Evolutionary conservation across 2,329 filamentous ascomycete species (phyloP), one percentile per base, ranked within the genome.

Genomic region (Fusarium newnesense): DNA sequence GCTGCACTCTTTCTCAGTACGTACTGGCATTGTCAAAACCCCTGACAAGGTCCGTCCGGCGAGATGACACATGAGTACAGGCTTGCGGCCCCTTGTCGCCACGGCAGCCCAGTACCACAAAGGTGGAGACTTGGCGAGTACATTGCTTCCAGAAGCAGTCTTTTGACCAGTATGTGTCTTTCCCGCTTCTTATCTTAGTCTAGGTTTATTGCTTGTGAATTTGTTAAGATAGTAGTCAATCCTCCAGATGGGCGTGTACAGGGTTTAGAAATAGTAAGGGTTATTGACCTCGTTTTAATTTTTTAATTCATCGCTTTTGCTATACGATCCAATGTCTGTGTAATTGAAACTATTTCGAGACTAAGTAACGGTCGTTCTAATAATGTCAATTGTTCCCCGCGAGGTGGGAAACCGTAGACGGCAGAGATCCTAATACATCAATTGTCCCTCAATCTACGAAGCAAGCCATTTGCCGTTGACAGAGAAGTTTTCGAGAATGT

Each of bases 371-470:
- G 69, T 72, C 54, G 64, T 64, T 43, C 61, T 46, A 34, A 49
- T 66, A 58, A 49, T 62, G 18, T 26, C 67, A 61, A 62, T 68
- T 76, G 76, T 80, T 80, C 81, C 81, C 81, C 77, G 80, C 81
- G 79, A 81, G 76, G 81, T 80, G 80, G 79, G 79, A 82, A 81
- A 79, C 79, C 36, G 74, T 49, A 67, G 86, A 89, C 88, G 86
- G 83, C 87, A 86, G 86, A 83, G 89, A 89, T 86, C 89, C 88
- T 85, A 80, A 87, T 91, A 90, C 85, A 86, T 88, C 88, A 87
- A 80, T 87, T 85, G 83, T 83, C 88, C 86, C 87, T 89, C 86
- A 82, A 84, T 87, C 86, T 86, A 84, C 83, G 79, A 78, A 79
- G 75, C 62, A 70, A 49, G 46, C 56, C 58, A 50, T 47, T 64